phyloP scores from a whole-genome alignment of 495 filamentous ascomycete species.

The Podospora fimiseda region DNA sequence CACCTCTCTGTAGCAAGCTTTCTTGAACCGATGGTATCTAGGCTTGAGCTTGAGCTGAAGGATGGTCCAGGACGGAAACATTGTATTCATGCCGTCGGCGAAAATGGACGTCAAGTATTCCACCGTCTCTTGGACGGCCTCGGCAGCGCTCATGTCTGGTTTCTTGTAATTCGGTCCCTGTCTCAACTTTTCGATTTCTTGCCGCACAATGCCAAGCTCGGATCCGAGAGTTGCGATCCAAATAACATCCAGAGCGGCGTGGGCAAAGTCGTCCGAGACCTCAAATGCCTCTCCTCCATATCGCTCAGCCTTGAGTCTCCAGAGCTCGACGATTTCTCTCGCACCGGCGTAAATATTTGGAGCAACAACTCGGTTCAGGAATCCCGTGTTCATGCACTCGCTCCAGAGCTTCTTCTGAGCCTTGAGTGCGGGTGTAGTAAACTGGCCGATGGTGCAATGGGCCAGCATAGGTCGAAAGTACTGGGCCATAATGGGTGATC shows the following conservation, averaged over 20 bases:
- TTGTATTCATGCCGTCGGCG: not conserved
- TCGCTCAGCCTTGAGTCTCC: constrained; percentile 26
- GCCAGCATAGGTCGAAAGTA: constrained; percentile 26
- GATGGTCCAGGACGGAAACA: not conserved
- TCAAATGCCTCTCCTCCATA: constrained; percentile 30
- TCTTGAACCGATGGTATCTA: not conserved
- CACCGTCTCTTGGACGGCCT: not conserved
- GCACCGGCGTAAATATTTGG: constrained; percentile 26
- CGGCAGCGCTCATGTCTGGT: constrained; percentile 22
- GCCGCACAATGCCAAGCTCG: constrained; percentile 24
- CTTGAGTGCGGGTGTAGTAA: constrained; percentile 26
- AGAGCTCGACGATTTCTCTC: constrained; percentile 27
- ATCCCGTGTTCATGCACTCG: constrained; percentile 35
- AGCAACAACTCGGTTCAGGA: constrained; percentile 30
- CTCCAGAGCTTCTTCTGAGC: constrained; percentile 28
- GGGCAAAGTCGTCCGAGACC: constrained; percentile 30
- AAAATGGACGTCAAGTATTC: not conserved
- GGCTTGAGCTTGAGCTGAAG: not conserved
- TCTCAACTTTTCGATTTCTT: constrained; percentile 9
- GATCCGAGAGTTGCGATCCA: constrained; percentile 11
- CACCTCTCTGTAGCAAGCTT: not conserved
- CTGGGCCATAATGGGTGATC: constrained; percentile 19
- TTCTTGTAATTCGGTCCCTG: too few relatives aligned
- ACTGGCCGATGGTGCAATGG: constrained; percentile 25
- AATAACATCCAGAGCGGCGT: constrained; percentile 32